These are phyloP conservation scores for Blastocystis hominis DNA, from an alignment of 352 stramenopile genomes.

Conservation along the genomic window DNA sequence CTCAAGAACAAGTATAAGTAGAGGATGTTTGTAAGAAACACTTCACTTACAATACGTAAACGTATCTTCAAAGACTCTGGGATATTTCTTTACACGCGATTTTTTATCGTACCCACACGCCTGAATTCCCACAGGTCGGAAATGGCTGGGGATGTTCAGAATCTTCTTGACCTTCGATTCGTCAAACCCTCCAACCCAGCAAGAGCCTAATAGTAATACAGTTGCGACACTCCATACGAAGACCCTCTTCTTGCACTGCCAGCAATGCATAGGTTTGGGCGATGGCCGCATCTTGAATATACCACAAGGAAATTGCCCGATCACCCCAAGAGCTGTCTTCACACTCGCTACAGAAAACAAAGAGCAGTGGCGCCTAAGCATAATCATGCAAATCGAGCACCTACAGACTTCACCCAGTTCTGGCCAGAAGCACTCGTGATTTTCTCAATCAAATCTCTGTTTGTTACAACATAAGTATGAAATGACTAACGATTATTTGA, in stretches of 20 bases:
- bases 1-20: conserved; percentile 8
- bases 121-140: not conserved
- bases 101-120: not conserved
- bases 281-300: not conserved
- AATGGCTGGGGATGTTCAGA: not conserved
- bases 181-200: not conserved
- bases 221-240: not conserved
- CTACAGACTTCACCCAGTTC: not conserved
- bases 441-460: not conserved
- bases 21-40: not conserved
- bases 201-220: not conserved
- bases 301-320: not conserved
- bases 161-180: not conserved
- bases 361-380: not conserved
- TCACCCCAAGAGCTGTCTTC: not conserved
- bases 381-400: not conserved
- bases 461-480: not conserved
- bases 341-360: not conserved
- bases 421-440: not conserved
- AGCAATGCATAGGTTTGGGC: not conserved
- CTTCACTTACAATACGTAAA: not conserved
- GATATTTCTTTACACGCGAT: not conserved
- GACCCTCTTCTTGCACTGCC: not conserved
- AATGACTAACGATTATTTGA: not conserved
- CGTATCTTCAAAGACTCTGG: not conserved